Percentiles rank a stretch among this genome's conserved stretches.
phyloP scores from a whole-genome alignment of 1,284 basidiomycete species.

The Cutaneotrichosporon mucoides region DNA sequence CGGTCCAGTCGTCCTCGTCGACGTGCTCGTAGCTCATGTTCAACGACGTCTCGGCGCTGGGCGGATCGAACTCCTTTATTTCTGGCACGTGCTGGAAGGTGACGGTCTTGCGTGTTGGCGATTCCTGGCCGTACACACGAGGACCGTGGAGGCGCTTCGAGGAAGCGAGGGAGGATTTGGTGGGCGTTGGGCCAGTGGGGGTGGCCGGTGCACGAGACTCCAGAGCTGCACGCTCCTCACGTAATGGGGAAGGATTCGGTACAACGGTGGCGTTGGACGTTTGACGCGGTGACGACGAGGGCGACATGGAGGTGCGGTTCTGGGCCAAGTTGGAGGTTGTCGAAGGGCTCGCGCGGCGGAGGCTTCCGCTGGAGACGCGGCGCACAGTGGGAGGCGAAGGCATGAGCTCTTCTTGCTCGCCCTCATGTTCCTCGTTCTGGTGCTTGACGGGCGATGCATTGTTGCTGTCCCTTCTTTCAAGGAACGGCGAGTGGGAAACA shows the following conservation, averaged over 20 bases:
- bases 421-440: not conserved
- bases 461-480: constrained; percentile 23
- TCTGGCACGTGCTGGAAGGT: constrained; percentile 81
- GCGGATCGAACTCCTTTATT: constrained; percentile 76
- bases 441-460: not conserved
- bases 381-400: constrained; percentile 33
- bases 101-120: constrained; percentile 67
- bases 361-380: constrained; percentile 24
- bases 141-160: constrained; percentile 78
- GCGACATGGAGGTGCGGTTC: constrained; percentile 27
- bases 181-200: constrained; percentile 29
- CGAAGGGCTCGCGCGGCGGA: constrained; percentile 29
- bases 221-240: constrained; percentile 12
- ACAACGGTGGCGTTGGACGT: constrained; percentile 17
- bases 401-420: constrained; percentile 19
- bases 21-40: constrained; percentile 53
- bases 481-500: constrained; percentile 83
- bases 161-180: constrained; percentile 65
- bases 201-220: not conserved
- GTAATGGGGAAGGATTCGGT: constrained; percentile 29
- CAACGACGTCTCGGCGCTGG: constrained; percentile 55
- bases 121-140: constrained; percentile 50
- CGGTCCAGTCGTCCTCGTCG: constrained; percentile 42
- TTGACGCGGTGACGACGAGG: constrained; percentile 36
- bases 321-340: constrained; percentile 17